Evolutionary conservation across 345 rosid genomes (phyloP), one percentile per base, ranked within the genome.

Genomic region (Gossypium thurberi): DNA sequence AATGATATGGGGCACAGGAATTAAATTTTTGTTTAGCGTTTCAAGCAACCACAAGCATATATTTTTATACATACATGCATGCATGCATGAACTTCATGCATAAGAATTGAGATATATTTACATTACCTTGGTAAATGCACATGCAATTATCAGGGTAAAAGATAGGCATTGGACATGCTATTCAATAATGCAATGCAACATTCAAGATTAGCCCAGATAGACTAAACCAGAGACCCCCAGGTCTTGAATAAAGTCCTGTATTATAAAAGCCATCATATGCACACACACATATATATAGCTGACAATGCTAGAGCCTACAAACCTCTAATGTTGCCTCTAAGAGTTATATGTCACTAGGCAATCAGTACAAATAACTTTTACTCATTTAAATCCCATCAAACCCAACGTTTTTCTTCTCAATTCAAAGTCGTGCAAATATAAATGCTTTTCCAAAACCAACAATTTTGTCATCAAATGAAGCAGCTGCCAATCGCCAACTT

Each of bases 161-260:
- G 10, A 66, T 23, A 67, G 57, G 42, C 56, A 48, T 25, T 3
- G 43, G 57, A 14, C 33, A 67, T 23, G 40, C 42, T 14, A 46
- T 25, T 13, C 70, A 67, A 67, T 14, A 25, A 67, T 48, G 1
- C 57, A 48, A 59, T 9, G 40, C 21, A 9, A 15, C 43, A 67
- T 67, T 48, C 71, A 67, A 67, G 55, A 67, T 23, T 33, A 67
- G 42, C 11, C 21, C 21, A 67, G 57, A 47, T 42, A 25, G 52
- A 43, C 69, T 11, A 67, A 10, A 67, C 71, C 20, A 3, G 14
- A 48, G 57, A 67, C 42, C 56, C 55, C 57, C 57, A 13, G 71
- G 56, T 23, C 55, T 14, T 47, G 21, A 67, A 65, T 12, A 60
- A 60, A 0, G 40, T 59, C 33, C 55, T 6, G 17, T 1, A 1